Evolutionary conservation across 306 rosid genomes (phyloP), one percentile per base, ranked within the genome.

Genomic region (Prunus mongolica): DNA sequence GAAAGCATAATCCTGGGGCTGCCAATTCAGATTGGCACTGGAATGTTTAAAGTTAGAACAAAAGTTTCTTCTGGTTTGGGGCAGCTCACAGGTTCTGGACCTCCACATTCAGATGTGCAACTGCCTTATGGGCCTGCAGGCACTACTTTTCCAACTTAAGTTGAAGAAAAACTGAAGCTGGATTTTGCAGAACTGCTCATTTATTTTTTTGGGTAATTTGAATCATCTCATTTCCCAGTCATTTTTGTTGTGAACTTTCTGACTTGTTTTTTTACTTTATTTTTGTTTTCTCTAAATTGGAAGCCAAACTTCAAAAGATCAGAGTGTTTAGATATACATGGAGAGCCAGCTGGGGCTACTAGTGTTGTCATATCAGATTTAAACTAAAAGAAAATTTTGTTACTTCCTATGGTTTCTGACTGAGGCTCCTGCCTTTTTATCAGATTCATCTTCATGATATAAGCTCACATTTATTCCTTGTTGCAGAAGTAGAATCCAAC

Each of bases 1-100:
- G 97, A 93, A 68, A 85, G 93, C 86, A 86, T 90, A 73, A 93
- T 93, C 80, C 91, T 91, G 97, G 98, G 98, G 73, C 85, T 86
- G 78, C 98, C 98, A 2, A 85, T 93, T 82, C 85, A 71, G 52
- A 79, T 93, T 69, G 97, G 98, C 84, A 87, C 94, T 2, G 98
- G 98, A 82, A 88, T 91, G 89, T 81, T 91, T 71, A 90, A 89
- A 84, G 83, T 94, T 74, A 85, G 83, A 87, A 94, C 91, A 79
- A 89, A 93, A 86, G 87, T 83, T 79, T 55, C 22, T 55, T 22
- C 64, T 11, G 32, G 64, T 3, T 34, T 34, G 41, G 41, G 41
- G 41, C 41, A 34, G 41, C 41, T 34, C 41, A 6, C 41, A 34
- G 41, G 8, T 34, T 51, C 56, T 2, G 56, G 56, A 4, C 20